These are phyloP conservation scores for Dictyostelium capitatum DNA, from an alignment of 78 protist species.

Conservation along the genomic window DNA sequence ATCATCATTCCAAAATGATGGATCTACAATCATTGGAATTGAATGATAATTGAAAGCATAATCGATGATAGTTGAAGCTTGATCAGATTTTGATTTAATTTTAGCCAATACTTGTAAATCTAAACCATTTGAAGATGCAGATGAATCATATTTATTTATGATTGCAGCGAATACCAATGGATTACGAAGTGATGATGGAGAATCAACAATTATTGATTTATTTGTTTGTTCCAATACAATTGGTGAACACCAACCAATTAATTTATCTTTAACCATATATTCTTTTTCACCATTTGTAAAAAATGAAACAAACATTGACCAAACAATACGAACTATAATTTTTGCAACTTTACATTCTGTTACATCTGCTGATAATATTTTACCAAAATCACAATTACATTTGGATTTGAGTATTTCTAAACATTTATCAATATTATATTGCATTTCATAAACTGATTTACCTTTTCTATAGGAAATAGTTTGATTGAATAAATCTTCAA, in stretches of 20 bases:
- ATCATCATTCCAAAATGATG: conserved; percentile 37
- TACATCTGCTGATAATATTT: conserved; percentile 21
- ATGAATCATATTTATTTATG: background rate
- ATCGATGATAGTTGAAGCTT: conserved; percentile 37
- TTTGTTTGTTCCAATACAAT: background rate
- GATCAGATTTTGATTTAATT: conserved; percentile 3
- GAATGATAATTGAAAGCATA: background rate
- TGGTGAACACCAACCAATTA: conserved; percentile 38
- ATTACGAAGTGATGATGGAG: conserved; percentile 26
- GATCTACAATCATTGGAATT: conserved; percentile 44
- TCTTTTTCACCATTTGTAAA: conserved; percentile 61
- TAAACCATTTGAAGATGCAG: background rate
- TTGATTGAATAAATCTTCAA: conserved; percentile 40
- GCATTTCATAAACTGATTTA: conserved; percentile 61
- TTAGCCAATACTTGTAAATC: background rate
- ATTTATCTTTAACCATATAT: conserved; percentile 22
- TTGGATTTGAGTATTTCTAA: conserved; percentile 20
- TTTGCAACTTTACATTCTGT: conserved; percentile 49
- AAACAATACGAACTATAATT: conserved; percentile 7
- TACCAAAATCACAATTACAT: conserved; percentile 57
- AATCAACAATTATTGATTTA: background rate
- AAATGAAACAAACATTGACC: conserved; percentile 50
- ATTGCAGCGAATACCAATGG: conserved; percentile 69
- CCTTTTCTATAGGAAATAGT: conserved; percentile 47
- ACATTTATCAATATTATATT: conserved; percentile 33